These are phyloP conservation scores for Vachellia pachyceras DNA, from an alignment of 306 rosid species.

Conservation along the genomic window DNA sequence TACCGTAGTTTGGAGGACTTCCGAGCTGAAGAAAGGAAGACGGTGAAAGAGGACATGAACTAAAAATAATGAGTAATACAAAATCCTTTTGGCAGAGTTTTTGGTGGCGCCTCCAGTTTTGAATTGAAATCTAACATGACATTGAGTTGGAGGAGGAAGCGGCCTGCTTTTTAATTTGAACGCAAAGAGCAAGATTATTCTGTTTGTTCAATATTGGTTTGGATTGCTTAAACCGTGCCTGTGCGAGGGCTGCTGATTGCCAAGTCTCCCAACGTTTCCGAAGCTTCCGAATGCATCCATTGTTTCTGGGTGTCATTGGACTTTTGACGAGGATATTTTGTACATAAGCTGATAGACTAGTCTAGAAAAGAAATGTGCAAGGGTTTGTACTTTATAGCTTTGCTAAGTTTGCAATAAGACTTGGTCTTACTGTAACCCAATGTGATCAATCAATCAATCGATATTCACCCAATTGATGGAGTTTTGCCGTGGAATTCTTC, in stretches of 20 bases:
- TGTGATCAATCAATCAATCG: slow-evolving; percentile 14
- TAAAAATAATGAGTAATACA: slow-evolving; percentile 43
- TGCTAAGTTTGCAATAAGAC: slow-evolving; percentile 66
- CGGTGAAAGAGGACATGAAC: slow-evolving; percentile 46
- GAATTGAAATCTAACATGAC: slow-evolving; percentile 53
- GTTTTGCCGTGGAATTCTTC: background rate
- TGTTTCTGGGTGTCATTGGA: slow-evolving; percentile 60
- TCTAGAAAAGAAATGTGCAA: slow-evolving; percentile 36
- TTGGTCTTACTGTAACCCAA: slow-evolving; percentile 34
- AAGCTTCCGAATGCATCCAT: slow-evolving; percentile 42
- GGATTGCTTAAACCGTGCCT: slow-evolving; percentile 48
- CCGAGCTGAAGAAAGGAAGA: slow-evolving; percentile 72
- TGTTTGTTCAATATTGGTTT: slow-evolving; percentile 49
- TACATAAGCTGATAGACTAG: slow-evolving; percentile 59
- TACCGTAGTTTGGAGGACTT: slow-evolving; percentile 82
- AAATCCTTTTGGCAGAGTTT: slow-evolving; percentile 37
- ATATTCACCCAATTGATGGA: background rate
- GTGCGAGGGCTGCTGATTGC: slow-evolving; percentile 57
- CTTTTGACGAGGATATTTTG: slow-evolving; percentile 58
- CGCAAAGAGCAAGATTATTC: slow-evolving; percentile 52
- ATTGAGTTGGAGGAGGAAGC: slow-evolving; percentile 48
- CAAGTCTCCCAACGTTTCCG: slow-evolving; percentile 51
- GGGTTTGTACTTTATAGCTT: slow-evolving; percentile 58
- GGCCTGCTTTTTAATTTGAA: slow-evolving; percentile 58
- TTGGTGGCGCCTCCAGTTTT: slow-evolving; percentile 61